Percentiles rank a stretch among this genome's conserved stretches.
Conservation (phyloP, 441 rosid species). For the Erodium trifolium region DNA sequence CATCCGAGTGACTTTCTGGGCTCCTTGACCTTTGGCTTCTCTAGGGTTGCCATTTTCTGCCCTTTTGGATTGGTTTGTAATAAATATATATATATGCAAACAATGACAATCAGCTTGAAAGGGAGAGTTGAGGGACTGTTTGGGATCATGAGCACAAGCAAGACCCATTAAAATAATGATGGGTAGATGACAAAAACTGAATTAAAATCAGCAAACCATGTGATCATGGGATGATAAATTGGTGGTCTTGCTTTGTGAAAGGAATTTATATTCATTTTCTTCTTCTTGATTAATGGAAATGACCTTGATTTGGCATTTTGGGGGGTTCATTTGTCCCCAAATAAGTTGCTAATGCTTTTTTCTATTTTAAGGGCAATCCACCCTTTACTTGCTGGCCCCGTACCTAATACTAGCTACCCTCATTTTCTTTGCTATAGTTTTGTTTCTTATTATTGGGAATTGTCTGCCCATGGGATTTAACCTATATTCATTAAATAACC, state of each 20-base stretch:
- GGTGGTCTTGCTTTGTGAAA: neutral
- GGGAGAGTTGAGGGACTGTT: too few species aligned
- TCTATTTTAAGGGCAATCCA: neutral
- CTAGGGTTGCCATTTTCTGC: neutral
- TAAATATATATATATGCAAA: too few species aligned
- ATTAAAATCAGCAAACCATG: conserved; percentile 37
- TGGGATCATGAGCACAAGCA: too few species aligned
- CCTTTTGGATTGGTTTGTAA: neutral
- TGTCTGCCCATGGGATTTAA: too few species aligned
- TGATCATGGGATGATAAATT: conserved; percentile 26
- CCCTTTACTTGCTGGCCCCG: neutral
- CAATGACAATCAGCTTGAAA: too few species aligned
- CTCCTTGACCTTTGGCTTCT: neutral
- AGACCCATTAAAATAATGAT: conserved; percentile 1
- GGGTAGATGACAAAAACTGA: conserved; percentile 13
- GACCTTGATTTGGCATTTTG: neutral
- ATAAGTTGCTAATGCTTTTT: neutral
- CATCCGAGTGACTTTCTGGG: neutral
- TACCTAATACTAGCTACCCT: neutral
- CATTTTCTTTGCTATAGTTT: neutral
- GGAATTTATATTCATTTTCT: conserved; percentile 10
- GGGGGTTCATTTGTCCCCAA: neutral
- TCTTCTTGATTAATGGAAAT: conserved; percentile 5
- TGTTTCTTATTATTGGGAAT: too few species aligned
- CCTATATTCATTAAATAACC: too few species aligned